Evolutionary conservation across 768 basidiomycete genomes (phyloP).

Genomic region (Hericium erinaceus): DNA sequence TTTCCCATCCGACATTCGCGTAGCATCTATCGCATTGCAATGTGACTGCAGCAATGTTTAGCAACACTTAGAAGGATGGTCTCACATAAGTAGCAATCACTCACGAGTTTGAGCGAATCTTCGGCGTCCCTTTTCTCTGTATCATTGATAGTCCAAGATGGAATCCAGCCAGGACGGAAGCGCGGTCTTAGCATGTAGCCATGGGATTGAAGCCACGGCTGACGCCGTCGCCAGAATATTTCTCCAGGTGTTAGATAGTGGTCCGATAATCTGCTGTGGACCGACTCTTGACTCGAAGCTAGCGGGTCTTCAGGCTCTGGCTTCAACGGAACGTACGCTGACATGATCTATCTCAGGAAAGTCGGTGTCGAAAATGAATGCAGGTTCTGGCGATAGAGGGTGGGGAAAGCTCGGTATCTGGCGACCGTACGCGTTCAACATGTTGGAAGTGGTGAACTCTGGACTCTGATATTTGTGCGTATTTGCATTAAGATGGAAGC

Average conservation of each 20-base stretch:
- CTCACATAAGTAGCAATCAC: no score
- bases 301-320: no score
- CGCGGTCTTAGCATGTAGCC: conserved; percentile 14
- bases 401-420: neutral
- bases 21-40: neutral
- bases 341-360: no score
- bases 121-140: neutral
- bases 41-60: neutral
- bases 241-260: neutral
- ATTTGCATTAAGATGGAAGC: no score
- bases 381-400: no score
- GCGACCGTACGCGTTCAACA: no score
- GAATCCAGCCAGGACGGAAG: conserved; percentile 10
- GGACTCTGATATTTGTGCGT: neutral
- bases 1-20: neutral
- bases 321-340: no score
- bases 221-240: conserved; percentile 5
- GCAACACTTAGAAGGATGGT: no score
- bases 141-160: conserved; percentile 8
- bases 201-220: conserved; percentile 7
- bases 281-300: no score
- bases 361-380: no score
- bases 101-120: neutral
- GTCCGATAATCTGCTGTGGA: no score
- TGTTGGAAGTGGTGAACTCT: neutral